A percentile compares a stretch with the other conserved stretches of the same genome.
phyloP scores from a whole-genome alignment of 495 filamentous ascomycete genomes.

The Letharia lupina region DNA sequence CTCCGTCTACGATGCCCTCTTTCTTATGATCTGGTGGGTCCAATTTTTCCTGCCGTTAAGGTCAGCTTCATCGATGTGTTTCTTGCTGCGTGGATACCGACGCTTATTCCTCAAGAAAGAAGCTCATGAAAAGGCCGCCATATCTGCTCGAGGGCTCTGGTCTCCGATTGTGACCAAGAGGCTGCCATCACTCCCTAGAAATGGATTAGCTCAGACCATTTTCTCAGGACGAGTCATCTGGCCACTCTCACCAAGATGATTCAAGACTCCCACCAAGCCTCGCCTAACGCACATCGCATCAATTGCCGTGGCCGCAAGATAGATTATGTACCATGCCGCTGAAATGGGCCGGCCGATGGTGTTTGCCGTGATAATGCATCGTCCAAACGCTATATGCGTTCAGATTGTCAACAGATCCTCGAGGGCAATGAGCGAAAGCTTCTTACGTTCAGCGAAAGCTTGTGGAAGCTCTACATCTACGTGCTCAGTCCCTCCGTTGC shows the following conservation, averaged over 20 bases:
- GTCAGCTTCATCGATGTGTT: background rate
- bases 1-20: background rate
- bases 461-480: constrained; percentile 1
- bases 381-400: background rate
- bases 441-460: background rate
- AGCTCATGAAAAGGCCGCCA: background rate
- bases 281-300: constrained; percentile 1
- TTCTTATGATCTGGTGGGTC: background rate
- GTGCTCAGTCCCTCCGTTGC: background rate
- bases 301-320: background rate
- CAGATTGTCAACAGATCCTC: background rate
- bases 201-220: background rate
- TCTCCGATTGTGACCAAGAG: background rate
- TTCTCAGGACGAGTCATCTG: background rate
- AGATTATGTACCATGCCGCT: background rate
- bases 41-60: background rate
- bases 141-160: background rate
- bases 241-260: background rate
- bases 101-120: background rate
- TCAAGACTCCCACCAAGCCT: background rate
- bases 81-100: background rate
- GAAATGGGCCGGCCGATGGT: background rate
- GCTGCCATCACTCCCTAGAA: background rate
- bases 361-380: background rate
- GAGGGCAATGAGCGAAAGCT: background rate